Evolutionary conservation across 768 basidiomycete species (phyloP), one percentile per base, ranked within the genome.

Genomic region (Russula virescens): DNA sequence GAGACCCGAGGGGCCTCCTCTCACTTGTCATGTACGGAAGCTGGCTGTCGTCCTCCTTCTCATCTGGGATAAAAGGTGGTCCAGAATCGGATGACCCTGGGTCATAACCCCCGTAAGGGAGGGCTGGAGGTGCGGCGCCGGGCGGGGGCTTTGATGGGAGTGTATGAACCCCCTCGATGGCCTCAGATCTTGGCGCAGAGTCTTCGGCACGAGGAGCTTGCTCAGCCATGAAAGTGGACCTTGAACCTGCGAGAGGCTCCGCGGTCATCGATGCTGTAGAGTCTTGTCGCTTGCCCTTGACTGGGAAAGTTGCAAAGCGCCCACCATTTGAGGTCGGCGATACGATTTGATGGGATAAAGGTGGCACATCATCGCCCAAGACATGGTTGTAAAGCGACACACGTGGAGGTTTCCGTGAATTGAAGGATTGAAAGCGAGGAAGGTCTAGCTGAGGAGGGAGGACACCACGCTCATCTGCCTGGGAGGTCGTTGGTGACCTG

Each of bases 271-370:
- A 62, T 7, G 16, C 55, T 23, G 51, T 58, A 6, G 71, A 65
- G 26, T 65, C 70, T 18, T 68, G 69, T 1, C 71, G 68, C 71
- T 68, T 60, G 8, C 73, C 71, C 62, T 82, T 79, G 19, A 81
- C 78, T 0, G 87, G 88, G 73, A 89, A 83, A 1, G 89, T 90
- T 26, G 85, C 84, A 68, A 88, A 89, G 18, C 83, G 78, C 0
- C 80, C 80, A 1, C 80, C 80, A 11, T 68, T 66, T 3, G 68
- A 56, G n/a, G 58, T 57, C 2, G 54, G 3, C 1, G 48, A 25
- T 23, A 18, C 62, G 48, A 34, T 60, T 45, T 16, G 65, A 62
- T 19, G 63, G 21, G 58, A 28, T 6, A 10, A 19, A 19, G 52
- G 16, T 38, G 48, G 7, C 7, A 46, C 19, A 43, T 52, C 40